phyloP scores from a whole-genome alignment of 129 eudicot species.

The Ambrosia artemisiifolia region DNA sequence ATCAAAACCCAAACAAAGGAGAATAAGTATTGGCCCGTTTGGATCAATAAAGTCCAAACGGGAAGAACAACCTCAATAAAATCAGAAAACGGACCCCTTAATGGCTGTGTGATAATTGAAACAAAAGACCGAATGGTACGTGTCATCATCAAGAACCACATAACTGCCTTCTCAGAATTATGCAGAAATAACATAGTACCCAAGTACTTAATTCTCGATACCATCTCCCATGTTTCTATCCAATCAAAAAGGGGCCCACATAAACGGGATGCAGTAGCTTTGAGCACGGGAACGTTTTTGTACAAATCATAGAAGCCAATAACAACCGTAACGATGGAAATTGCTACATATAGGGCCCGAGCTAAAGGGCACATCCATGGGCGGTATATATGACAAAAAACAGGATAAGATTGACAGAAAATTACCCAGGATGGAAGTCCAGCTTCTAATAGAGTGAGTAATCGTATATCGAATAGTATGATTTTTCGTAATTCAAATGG shows the following conservation, averaged over 20 bases:
- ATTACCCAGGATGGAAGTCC: constrained; percentile 99
- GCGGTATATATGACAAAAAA: constrained; percentile 79
- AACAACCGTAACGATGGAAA: constrained; percentile 79
- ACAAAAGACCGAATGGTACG: constrained; percentile 58
- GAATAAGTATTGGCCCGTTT: constrained; percentile 37
- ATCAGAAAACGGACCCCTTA: constrained; percentile 62
- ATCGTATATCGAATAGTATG: constrained; percentile 61
- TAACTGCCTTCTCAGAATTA: constrained; percentile 78
- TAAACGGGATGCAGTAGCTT: constrained; percentile 82
- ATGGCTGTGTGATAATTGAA: constrained; percentile 58
- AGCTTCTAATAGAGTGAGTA: constrained; percentile 76
- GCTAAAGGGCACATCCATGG: constrained; percentile 99
- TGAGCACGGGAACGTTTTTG: constrained; percentile 92
- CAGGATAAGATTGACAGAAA: constrained; percentile 91
- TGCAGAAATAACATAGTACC: constrained; percentile 96
- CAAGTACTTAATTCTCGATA: constrained; percentile 80
- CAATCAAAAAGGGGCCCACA: constrained; percentile 93
- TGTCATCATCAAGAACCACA: constrained; percentile 70
- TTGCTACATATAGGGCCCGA: constrained; percentile 63
- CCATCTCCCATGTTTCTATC: constrained; percentile 98
- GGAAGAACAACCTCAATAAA: constrained; percentile 57
- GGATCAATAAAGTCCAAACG: constrained; percentile 41
- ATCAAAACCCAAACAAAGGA: constrained; percentile 61
- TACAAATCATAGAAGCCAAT: constrained; percentile 92
- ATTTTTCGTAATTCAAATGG: constrained; percentile 67